phyloP scores from a whole-genome alignment of 1,139 yeast species.

The Wickerhamiella infanticola region DNA sequence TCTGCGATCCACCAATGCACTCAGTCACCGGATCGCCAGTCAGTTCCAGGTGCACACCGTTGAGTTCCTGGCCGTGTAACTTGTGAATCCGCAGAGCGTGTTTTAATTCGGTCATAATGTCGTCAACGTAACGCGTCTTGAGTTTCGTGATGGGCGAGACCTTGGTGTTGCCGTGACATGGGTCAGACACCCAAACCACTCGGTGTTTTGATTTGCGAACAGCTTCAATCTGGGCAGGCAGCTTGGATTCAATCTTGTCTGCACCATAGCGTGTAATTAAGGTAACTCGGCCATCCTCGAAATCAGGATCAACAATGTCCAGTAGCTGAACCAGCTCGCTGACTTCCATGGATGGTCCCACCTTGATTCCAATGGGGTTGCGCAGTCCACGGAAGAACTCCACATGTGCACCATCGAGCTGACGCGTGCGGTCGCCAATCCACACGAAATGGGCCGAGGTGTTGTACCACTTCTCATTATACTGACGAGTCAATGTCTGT shows the following conservation, averaged over 20 bases:
- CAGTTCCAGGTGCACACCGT: conserved; percentile 30
- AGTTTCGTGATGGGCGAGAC: conserved; percentile 26
- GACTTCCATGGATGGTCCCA: conserved; percentile 29
- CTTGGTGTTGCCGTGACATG: conserved; percentile 32
- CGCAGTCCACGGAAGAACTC: conserved; percentile 31
- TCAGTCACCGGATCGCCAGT: conserved; percentile 33
- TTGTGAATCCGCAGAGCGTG: conserved; percentile 26
- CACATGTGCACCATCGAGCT: conserved; percentile 31
- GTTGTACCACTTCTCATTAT: conserved; percentile 22
- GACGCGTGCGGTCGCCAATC: conserved; percentile 33
- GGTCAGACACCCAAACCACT: conserved; percentile 31
- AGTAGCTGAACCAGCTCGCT: conserved; percentile 26
- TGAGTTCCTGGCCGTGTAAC: conserved; percentile 22
- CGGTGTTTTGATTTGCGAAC: conserved; percentile 27
- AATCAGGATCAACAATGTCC: conserved; percentile 29
- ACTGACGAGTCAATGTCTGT: conserved; percentile 27
- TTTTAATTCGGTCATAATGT: conserved; percentile 27
- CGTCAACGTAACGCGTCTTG: conserved; percentile 31
- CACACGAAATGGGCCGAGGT: conserved; percentile 32
- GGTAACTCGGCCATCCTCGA: conserved; percentile 28
- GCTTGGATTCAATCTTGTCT: conserved; percentile 22
- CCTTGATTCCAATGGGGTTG: conserved; percentile 32
- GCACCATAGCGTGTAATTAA: conserved; percentile 31
- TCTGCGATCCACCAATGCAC: conserved; percentile 31
- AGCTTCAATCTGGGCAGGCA: conserved; percentile 29